Base-by-base conservation (phyloP, 352 stramenopile species). In the Phytophthora litchii region DNA sequence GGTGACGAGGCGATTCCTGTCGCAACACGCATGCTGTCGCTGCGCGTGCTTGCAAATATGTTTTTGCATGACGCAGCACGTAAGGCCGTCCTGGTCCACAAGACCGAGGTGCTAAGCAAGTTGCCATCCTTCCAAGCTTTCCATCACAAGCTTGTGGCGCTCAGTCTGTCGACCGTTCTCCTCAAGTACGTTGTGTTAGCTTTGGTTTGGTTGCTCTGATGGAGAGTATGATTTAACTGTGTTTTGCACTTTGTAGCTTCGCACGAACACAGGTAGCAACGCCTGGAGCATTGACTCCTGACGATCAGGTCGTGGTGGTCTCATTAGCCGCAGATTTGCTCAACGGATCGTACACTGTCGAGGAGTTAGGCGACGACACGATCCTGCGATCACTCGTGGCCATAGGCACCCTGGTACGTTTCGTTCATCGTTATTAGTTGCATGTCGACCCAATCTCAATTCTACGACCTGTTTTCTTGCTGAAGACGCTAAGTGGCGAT, bases 21-120 rank as follows among this genome's bases (percentile, higher is more conserved):
- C 4, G 77, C 86, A 10, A 91, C 83, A 4, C 81, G 82, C 0
- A 92, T 94, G 80, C 58, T 94, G 2, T 70, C 76, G 12, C 54
- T 92, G 23, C 86, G 86, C 1, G 82, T 94, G 31, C 60, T 94
- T n/a, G 68, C 76, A 0, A 94, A 94, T 47, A 80, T 89, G 77
- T 92, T 91, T 37, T 36, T 86, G 36, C 70, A 90, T 38, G 69
- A 83, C 14, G 52, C 34, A n/a, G 60, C 56, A 3, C 78, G 83
- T 6, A 60, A 78, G 23, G 71, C 60, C 1, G 45, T 92, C n/a
- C 34, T 91, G 38, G 50, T 55, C 14, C 69, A 79, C 42, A 91
- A 92, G 57, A 57, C 38, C 5, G 61, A 88, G 42, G 81, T 90
- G 55, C 29, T 89, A 25, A 67, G 42, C 48, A 65, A 78, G 23